These are phyloP conservation scores for Eremomyces bilateralis DNA, from an alignment of 495 filamentous ascomycete genomes.

Conservation along the genomic window DNA sequence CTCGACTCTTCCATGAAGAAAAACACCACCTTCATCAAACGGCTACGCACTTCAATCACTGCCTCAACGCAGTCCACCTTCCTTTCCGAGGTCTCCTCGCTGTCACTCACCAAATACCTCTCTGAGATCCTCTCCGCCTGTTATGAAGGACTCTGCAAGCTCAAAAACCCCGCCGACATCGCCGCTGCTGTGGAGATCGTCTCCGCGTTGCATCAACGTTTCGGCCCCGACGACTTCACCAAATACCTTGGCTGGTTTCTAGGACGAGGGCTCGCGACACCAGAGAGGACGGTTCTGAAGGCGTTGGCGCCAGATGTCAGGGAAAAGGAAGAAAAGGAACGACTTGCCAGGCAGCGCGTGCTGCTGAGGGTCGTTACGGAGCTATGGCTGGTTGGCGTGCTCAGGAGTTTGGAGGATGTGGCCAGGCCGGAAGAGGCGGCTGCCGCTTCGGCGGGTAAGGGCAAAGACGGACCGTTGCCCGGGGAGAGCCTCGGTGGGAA, in stretches of 20 bases:
- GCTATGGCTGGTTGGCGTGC: conserved; percentile 78
- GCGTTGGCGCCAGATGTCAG: conserved; percentile 53
- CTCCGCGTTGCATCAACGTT: conserved; percentile 87
- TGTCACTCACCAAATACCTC: conserved; percentile 91
- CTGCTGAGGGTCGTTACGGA: conserved; percentile 83
- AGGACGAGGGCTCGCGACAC: conserved; percentile 77
- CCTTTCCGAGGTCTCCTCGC: conserved; percentile 71
- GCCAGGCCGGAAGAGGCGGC: conserved; percentile 57
- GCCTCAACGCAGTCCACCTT: conserved; percentile 59
- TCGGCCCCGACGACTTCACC: conserved; percentile 79
- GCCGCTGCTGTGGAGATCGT: conserved; percentile 81
- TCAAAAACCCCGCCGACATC: conserved; percentile 78
- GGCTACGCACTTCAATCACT: conserved; percentile 74
- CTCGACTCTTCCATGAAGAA: conserved; percentile 97
- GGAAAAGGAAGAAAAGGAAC: conserved; percentile 92
- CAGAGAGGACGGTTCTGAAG: conserved; percentile 72
- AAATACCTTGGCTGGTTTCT: conserved; percentile 81
- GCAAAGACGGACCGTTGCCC: conserved; percentile 31
- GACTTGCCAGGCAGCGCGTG: conserved; percentile 63
- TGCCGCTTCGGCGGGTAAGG: too few species aligned
- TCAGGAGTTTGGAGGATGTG: conserved; percentile 78
- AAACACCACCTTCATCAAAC: conserved; percentile 97
- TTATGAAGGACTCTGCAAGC: conserved; percentile 80
- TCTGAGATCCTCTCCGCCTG: conserved; percentile 97
- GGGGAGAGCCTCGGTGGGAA: conserved; percentile 29